Base-by-base conservation (phyloP, 2,329 filamentous ascomycete species). In the Sclerotinia trifoliorum region DNA sequence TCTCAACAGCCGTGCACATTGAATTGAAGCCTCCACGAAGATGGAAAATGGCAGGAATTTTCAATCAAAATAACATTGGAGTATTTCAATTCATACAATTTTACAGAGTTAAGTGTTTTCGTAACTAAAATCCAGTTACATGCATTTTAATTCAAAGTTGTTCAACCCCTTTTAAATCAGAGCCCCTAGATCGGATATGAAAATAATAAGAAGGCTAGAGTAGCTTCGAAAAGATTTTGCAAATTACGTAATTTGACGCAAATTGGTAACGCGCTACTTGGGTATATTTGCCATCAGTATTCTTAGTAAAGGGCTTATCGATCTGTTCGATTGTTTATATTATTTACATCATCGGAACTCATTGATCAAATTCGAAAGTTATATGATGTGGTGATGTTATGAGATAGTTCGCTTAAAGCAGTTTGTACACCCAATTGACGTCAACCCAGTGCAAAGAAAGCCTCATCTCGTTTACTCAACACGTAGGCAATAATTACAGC, bases 241-340 rank as follows among this genome's bases (percentile, higher is more conserved):
- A 55, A 65, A 44, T 65, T 65, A 65, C 62, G 62, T 65, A 65
- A 65, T 35, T 65, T 32, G 35, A 32, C 51, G 35, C n/a, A 44
- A 32, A 42, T 54, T 29, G 51, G 32, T 15, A 54, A 42, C 13
- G 39, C 46, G 15, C 39, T 42, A 42, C 39, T 42, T 42, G 5
- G 24, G 32, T 44, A 44, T 52, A 42, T 21, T 64, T 64, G n/a
- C 62, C 62, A 65, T 24, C 24, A 35, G 26, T 44, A 42, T 44
- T 32, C 15, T 46, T 39, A 46, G 24, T 26, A 8, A 17, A 61
- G 8, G 24, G 17, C 57, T 29, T 46, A 46, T n/a, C 11, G 8
- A 46, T 7, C n/a, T 56, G 32, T 15, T 56, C 29, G 56, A 60
- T 26, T 26, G 8, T 21, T 24, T 44, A 44, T 60, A 17, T 44